These are phyloP conservation scores for Heterobasidion parviporum DNA, from an alignment of 1,284 basidiomycete species.

Conservation along the genomic window DNA sequence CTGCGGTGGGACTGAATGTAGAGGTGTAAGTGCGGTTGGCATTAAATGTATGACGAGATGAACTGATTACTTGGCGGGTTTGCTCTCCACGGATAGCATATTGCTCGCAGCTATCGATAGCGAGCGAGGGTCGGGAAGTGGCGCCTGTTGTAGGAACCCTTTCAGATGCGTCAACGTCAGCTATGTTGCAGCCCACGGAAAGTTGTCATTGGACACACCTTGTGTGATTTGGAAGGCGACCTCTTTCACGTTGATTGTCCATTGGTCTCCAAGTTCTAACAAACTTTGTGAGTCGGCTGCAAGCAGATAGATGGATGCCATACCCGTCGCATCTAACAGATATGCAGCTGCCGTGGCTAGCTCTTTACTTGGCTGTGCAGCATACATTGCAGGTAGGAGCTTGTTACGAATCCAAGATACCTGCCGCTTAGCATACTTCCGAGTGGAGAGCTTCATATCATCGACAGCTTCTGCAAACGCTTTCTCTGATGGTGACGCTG, in stretches of 20 bases:
- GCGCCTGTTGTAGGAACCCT: slow-evolving; percentile 53
- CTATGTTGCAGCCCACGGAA: no score
- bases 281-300: slow-evolving; percentile 10
- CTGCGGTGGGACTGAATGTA: slow-evolving; percentile 41
- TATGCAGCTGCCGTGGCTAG: slow-evolving; percentile 29
- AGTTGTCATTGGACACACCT: slow-evolving; percentile 10
- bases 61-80: slow-evolving; percentile 38
- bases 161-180: no score
- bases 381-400: slow-evolving; percentile 68
- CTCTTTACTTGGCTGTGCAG: slow-evolving; percentile 35
- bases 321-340: slow-evolving; percentile 75
- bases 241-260: slow-evolving; percentile 46
- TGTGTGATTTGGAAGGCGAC: slow-evolving; percentile 43
- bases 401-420: slow-evolving; percentile 92
- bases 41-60: slow-evolving; percentile 11
- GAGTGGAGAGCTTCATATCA: slow-evolving; percentile 80
- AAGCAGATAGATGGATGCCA: slow-evolving; percentile 11
- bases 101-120: slow-evolving; percentile 48
- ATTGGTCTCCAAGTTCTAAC: slow-evolving; percentile 48
- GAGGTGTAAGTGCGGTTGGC: slow-evolving; percentile 1
- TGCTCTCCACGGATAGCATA: slow-evolving; percentile 40
- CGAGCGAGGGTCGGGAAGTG: slow-evolving; percentile 50
- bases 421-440: slow-evolving; percentile 90
- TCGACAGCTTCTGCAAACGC: slow-evolving; percentile 58
- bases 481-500: slow-evolving; percentile 20